Evolutionary conservation across 2,329 filamentous ascomycete species (phyloP), one percentile per base, ranked within the genome.

Genomic region (Rhinocladiella mackenziei): DNA sequence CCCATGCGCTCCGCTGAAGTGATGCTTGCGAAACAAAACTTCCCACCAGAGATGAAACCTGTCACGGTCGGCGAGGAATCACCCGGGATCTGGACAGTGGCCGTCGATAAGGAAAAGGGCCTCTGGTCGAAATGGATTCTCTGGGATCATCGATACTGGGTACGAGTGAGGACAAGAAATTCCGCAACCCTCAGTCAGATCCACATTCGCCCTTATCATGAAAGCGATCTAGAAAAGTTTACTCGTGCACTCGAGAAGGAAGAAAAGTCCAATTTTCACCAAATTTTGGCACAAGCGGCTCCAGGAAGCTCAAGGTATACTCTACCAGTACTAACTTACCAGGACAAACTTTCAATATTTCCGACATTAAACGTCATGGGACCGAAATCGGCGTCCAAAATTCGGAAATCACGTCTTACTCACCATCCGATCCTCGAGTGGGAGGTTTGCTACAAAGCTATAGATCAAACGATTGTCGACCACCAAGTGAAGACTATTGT

Each of bases 111-210:
- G 1, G n/a, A 33, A 28, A 23, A 22, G 8, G 33, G 20, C 17
- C 10, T 44, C 5, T 53, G 46, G 38, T 50, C 51, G 11, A 11
- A 35, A 13, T 53, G 49, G 49, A 17, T 49, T 7, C 35, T 54
- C 8, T 55, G 51, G 51, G 51, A 55, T 30, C 47, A 46, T 43
- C 52, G 52, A 17, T 53, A 46, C 37, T 55, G 49, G 49, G 48
- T 57, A 11, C 45, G 45, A 18, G 43, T 55, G 4, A 40, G 35
- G 20, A 22, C 39, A 9, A 26, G 35, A 29, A 33, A 40, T 42
- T 15, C 17, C n/a, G 5, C 18, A 15, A 15, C 22, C 11, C 39
- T 54, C 13, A 35, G 44, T 5, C 10, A 41, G 8, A 31, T 54
- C 13, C 22, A 20, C 14, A 15, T 56, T 33, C 50, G 52, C 23